phyloP scores from a whole-genome alignment of 2,329 filamentous ascomycete species.

The Elsinoe arachidis region DNA sequence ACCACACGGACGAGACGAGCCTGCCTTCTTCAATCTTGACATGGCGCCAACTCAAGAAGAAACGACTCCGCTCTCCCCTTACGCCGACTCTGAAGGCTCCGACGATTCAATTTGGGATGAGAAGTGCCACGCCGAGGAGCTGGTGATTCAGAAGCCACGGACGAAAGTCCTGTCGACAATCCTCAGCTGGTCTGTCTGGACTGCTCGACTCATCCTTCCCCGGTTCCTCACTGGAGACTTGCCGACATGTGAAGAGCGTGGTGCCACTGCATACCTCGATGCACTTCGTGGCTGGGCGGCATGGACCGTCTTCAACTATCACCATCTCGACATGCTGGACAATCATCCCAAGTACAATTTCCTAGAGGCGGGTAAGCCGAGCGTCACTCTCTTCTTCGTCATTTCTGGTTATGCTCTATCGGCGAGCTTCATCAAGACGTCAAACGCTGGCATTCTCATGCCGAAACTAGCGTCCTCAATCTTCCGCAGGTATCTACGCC shows the following conservation, averaged over 20 bases:
- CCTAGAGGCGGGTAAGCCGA: conserved; percentile 42
- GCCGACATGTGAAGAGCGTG: not conserved
- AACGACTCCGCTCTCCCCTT: no score
- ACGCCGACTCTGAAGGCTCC: no score
- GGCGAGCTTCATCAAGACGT: conserved; percentile 28
- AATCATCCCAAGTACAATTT: conserved; percentile 48
- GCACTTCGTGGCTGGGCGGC: conserved; percentile 20
- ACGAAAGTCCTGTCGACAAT: no score
- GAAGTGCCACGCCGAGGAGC: no score
- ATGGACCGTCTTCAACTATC: conserved; percentile 20
- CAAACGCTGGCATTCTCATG: conserved; percentile 24
- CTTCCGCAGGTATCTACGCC: conserved; percentile 19
- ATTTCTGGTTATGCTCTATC: conserved; percentile 54
- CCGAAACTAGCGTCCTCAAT: conserved; percentile 18
- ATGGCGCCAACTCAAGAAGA: no score
- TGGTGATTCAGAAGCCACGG: no score
- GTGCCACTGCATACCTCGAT: conserved; percentile 27
- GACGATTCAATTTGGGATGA: no score
- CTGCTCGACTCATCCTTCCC: not conserved
- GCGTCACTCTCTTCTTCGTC: conserved; percentile 55
- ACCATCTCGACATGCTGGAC: conserved; percentile 29
- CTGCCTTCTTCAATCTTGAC: no score
- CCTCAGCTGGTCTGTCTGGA: not conserved
- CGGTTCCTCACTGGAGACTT: not conserved
- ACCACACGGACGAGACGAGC: no score